Conservation (phyloP, 2,329 filamentous ascomycete species). For the Neofusicoccum sp. region DNA sequence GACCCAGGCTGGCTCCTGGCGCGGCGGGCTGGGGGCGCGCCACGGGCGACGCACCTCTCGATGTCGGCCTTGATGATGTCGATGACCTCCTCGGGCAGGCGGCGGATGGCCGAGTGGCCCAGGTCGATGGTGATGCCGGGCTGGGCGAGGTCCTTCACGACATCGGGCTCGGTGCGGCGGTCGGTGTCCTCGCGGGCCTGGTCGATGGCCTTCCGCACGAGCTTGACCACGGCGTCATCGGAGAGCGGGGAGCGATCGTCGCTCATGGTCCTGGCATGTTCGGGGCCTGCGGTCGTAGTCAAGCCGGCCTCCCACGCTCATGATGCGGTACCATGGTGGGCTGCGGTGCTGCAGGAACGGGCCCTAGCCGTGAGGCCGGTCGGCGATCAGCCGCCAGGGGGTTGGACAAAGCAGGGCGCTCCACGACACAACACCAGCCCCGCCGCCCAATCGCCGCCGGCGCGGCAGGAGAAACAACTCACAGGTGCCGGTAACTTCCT, state of each 20-base stretch:
- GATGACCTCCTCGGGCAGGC: constrained; percentile 70
- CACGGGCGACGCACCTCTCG: constrained; percentile 57
- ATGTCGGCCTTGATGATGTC: constrained; percentile 72
- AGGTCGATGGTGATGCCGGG: constrained; percentile 76
- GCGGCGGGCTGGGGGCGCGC: background rate
- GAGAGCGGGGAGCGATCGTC: constrained; percentile 47
- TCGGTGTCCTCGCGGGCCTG: constrained; percentile 65
- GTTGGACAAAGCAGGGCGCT: constrained; percentile 10
- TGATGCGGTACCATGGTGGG: constrained; percentile 7
- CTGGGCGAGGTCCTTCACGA: constrained; percentile 52
- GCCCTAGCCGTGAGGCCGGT: constrained; percentile 3
- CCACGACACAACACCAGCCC: constrained; percentile 2
- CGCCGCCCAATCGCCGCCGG: background rate
- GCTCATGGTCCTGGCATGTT: constrained; percentile 31
- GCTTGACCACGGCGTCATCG: constrained; percentile 61
- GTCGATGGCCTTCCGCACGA: constrained; percentile 66
- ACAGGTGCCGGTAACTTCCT: background rate
- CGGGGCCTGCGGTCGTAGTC: constrained; percentile 3
- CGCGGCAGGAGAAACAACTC: background rate
- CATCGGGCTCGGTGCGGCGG: constrained; percentile 50
- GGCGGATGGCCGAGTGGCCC: constrained; percentile 70
- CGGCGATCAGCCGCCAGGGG: constrained; percentile 4
- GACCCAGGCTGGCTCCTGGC: constrained; percentile 8
- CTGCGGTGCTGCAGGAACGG: constrained; percentile 9
- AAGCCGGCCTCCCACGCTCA: constrained; percentile 1